phyloP scores from a whole-genome alignment of 345 rosid genomes.

The Heritiera littoralis region DNA sequence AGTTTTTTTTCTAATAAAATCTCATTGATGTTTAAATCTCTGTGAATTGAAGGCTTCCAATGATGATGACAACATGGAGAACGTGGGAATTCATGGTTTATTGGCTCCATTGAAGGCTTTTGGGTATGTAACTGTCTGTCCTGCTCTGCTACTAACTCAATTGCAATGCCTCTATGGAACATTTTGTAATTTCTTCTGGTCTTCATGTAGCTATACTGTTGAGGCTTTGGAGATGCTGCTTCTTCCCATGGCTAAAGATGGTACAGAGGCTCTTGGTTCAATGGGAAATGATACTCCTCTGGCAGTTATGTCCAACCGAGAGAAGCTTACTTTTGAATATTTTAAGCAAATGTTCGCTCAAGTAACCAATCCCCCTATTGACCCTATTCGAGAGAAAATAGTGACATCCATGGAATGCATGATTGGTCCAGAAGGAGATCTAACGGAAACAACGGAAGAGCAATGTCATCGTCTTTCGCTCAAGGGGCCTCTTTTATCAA shows the following conservation, averaged over 20 bases:
- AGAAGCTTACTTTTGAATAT: conserved; percentile 88
- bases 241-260: conserved; percentile 99
- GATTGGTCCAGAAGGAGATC: conserved; percentile 99
- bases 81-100: conserved; percentile 87
- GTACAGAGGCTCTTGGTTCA: conserved; percentile 96
- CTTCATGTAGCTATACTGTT: conserved; percentile 72
- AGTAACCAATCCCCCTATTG: conserved; percentile 99
- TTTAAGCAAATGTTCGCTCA: conserved; percentile 99
- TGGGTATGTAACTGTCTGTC: conserved; percentile 58
- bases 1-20: neutral
- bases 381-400: conserved; percentile 97
- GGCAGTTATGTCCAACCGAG: conserved; percentile 95
- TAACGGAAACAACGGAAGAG: conserved; percentile 96
- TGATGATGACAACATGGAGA: conserved; percentile 80
- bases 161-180: conserved; percentile 2
- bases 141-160: neutral
- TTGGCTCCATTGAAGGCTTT: conserved; percentile 91
- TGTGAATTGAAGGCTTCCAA: conserved; percentile 53
- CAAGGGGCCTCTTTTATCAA: conserved; percentile 79
- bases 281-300: conserved; percentile 99
- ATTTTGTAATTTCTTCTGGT: conserved; percentile 10
- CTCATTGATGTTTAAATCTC: conserved; percentile 15
- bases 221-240: conserved; percentile 98
- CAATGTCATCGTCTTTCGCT: conserved; percentile 96
- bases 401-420: conserved; percentile 99